Conservation (phyloP, 805 yeast genomes). For the Nakazawaea anatomiae region DNA sequence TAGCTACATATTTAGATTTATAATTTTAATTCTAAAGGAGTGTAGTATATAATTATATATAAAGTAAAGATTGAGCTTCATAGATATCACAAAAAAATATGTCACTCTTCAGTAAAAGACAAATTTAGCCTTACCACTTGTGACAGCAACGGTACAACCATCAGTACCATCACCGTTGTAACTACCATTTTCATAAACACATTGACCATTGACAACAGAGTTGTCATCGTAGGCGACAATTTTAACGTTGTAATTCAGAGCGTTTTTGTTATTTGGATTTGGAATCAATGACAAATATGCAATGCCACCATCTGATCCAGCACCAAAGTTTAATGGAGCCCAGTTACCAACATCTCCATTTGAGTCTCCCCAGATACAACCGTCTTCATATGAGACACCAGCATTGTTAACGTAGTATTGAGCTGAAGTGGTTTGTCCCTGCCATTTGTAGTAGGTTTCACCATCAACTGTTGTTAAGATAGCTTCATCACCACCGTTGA, state of each 20-base stretch:
- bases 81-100: too few species aligned
- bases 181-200: slow-evolving; percentile 73
- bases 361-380: slow-evolving; percentile 65
- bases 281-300: slow-evolving; percentile 71
- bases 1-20: too few species aligned
- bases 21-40: too few species aligned
- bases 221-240: slow-evolving; percentile 70
- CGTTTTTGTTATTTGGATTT: slow-evolving; percentile 59
- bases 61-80: too few species aligned
- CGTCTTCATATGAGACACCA: slow-evolving; percentile 62
- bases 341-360: slow-evolving; percentile 67
- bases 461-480: slow-evolving; percentile 58
- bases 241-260: slow-evolving; percentile 66
- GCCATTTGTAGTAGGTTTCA: slow-evolving; percentile 54
- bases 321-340: slow-evolving; percentile 77
- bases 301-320: slow-evolving; percentile 57
- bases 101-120: slow-evolving; percentile 47
- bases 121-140: slow-evolving; percentile 76
- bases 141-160: slow-evolving; percentile 93
- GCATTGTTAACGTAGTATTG: slow-evolving; percentile 76
- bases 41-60: too few species aligned
- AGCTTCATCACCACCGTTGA: slow-evolving; percentile 43
- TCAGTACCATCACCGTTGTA: slow-evolving; percentile 66
- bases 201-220: slow-evolving; percentile 60
- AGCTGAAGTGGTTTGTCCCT: slow-evolving; percentile 58